Conservation (phyloP, 345 rosid genomes). For the Carallia pectinifolia region DNA sequence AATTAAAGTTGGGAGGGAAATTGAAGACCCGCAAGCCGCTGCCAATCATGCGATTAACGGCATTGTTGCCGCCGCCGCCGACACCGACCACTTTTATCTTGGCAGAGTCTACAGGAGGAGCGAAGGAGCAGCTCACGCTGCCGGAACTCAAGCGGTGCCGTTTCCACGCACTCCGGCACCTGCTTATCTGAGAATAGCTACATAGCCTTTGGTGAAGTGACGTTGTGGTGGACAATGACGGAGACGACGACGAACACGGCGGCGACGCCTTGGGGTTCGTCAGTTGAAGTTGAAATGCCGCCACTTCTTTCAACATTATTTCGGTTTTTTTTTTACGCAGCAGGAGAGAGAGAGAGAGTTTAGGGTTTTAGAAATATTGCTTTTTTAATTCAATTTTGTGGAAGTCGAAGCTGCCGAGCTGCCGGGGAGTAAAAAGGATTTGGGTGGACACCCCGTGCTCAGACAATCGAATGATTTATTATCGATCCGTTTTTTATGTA, state of each 20-base stretch:
- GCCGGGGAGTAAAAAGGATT: neutral
- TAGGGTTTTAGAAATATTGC: conserved; percentile 49
- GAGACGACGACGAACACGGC: conserved; percentile 20
- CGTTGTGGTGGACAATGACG: neutral
- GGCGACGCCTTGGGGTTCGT: conserved; percentile 50
- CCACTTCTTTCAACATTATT: conserved; percentile 34
- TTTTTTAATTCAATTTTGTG: neutral
- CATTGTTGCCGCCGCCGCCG: conserved; percentile 99
- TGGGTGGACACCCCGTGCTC: neutral
- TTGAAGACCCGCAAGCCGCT: conserved; percentile 76
- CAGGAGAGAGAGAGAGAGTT: conserved; percentile 11
- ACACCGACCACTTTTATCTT: conserved; percentile 93
- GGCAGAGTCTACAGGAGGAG: conserved; percentile 72
- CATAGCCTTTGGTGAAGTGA: conserved; percentile 14
- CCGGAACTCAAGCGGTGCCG: conserved; percentile 29
- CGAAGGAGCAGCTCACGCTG: conserved; percentile 57
- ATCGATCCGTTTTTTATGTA: too few species aligned
- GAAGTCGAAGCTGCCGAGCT: neutral
- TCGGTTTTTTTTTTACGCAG: neutral
- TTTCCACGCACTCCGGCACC: conserved; percentile 24
- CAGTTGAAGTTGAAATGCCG: conserved; percentile 43
- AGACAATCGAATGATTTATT: too few species aligned
- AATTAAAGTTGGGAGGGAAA: neutral
- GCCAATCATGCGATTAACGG: conserved; percentile 96
- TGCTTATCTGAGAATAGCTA: conserved; percentile 12